Base-by-base conservation (phyloP, 371 early-diverging fungal species). In the Amoeboaphelidium protococcarum region DNA sequence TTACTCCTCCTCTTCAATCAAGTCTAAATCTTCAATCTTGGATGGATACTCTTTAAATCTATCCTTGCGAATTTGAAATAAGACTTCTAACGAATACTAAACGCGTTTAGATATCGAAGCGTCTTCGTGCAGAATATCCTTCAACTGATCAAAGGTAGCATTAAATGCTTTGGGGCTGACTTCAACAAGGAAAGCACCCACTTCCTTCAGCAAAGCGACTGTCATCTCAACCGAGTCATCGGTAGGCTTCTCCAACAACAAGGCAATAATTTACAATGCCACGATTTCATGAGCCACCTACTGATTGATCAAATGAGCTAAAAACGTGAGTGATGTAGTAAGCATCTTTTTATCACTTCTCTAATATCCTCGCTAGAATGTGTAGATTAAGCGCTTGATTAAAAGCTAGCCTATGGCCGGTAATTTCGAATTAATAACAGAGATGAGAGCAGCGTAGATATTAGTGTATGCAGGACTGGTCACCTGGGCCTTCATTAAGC, bases 181-280 rank as follows among this genome's bases (percentile, higher is more conserved):
- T 22, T 82, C 83, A 13, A 76, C 64, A 26, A 95, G 61, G 54
- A 76, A 74, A 0, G 85, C 75, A 24, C 94, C 95, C 6, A 74
- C 74, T 57, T 90, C 89, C 41, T 80, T 74, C 72, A 83, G 79
- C 56, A 94, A 83, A 1, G 86, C 85, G n/a, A 95, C 92, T 2
- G 90, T 91, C 44, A 94, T 79, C 51, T 91, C 94, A 0, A 95
- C 89, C 23, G 89, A 86, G 63, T 95, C 94, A 51, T 89, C 85
- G 0, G 95, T 95, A 2, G 91, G 88, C 20, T 74, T 69, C 58
- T 89, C 88, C 23, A 94, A 63, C 26, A 92, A 63, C 26, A 92
- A 59, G 1, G 75, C 71, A 42, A 92, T 60, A 19, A 90, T 71
- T 57, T 92, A 80, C 49, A 94, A 68, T 0, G 83, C 82, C 20